phyloP scores from a whole-genome alignment of 257 asterid genomes.

The Nicotiana attenuata region DNA sequence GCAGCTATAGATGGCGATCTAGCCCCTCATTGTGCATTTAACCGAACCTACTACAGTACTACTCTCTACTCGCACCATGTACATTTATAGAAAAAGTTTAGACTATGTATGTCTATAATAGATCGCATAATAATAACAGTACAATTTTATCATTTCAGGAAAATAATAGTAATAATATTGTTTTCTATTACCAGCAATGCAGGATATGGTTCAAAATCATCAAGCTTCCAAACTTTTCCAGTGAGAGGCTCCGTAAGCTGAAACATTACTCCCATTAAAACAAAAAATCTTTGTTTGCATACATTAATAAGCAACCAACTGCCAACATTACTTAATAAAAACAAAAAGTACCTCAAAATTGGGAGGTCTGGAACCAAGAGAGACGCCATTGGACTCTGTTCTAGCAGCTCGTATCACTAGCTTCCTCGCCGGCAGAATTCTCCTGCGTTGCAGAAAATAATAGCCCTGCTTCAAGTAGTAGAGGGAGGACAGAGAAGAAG shows the following conservation, averaged over 20 bases:
- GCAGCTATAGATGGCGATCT: not conserved
- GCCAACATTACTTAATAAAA: too few relatives aligned
- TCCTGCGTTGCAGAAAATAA: constrained; percentile 28
- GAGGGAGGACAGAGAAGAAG: constrained; percentile 21
- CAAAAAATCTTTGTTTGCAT: not conserved
- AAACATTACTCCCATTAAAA: constrained; percentile 9
- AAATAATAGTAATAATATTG: not conserved
- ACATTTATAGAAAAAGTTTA: not conserved
- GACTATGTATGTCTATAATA: not conserved
- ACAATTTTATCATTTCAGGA: not conserved
- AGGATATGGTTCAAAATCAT: constrained; percentile 73
- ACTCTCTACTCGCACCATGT: not conserved
- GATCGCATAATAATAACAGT: not conserved
- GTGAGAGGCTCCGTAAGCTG: constrained; percentile 89
- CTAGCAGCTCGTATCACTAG: constrained; percentile 73
- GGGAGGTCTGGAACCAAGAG: constrained; percentile 82
- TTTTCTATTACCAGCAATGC: constrained; percentile 59
- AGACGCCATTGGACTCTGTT: constrained; percentile 58
- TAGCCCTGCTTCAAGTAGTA: constrained; percentile 32
- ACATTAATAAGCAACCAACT: not conserved
- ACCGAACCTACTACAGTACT: not conserved
- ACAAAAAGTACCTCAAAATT: constrained; percentile 50
- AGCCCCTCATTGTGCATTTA: not conserved
- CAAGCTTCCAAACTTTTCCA: constrained; percentile 72
- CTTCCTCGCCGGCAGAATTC: constrained; percentile 33